Evolutionary conservation across 2,329 filamentous ascomycete species (phyloP), one percentile per base, ranked within the genome.

Genomic region (Botrytis deweyae): DNA sequence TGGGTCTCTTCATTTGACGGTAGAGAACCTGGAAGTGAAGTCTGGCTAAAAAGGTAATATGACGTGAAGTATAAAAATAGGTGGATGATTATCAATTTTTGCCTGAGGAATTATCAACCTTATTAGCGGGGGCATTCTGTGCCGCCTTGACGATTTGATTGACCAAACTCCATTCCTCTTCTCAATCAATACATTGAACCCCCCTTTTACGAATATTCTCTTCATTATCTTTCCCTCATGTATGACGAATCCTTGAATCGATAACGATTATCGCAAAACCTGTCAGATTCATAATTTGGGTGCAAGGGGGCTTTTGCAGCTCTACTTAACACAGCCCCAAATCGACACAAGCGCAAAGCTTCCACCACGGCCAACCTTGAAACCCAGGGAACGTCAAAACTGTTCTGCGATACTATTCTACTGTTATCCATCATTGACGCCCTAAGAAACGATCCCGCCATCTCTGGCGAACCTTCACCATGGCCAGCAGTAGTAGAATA

Each of bases 401-500:
- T 66, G 25, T 46, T 74, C 72, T 72, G 69, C 73, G 38, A 70
- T 71, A 73, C 63, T 58, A 33, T 73, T 66, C 58, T 70, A 52
- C 72, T 61, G 66, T 76, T 52, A 72, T 73, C 74, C 72, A 76
- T 78, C 62, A 83, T 76, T 73, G 78, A 78, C 73, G 81, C 78
- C 55, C 78, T 80, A 70, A 81, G 78, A 67, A 81, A 82, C 71
- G 79, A 78, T 38, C 76, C 73, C 76, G 78, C 77, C 79, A 76
- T 75, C 71, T 78, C 76, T 80, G 79, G 78, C 78, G 78, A 77
- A 77, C 78, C 76, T 80, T 79, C 75, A 83, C 74, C 76, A 87
- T 87, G 85, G 83, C 83, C 80, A 82, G 81, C 72, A 80, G 75
- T 65, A 84, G 81, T 75, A 84, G 86, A 78, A 86, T 87, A 83